Base-by-base conservation (phyloP, 2,329 filamentous ascomycete genomes). In the Colletotrichum somersetense region DNA sequence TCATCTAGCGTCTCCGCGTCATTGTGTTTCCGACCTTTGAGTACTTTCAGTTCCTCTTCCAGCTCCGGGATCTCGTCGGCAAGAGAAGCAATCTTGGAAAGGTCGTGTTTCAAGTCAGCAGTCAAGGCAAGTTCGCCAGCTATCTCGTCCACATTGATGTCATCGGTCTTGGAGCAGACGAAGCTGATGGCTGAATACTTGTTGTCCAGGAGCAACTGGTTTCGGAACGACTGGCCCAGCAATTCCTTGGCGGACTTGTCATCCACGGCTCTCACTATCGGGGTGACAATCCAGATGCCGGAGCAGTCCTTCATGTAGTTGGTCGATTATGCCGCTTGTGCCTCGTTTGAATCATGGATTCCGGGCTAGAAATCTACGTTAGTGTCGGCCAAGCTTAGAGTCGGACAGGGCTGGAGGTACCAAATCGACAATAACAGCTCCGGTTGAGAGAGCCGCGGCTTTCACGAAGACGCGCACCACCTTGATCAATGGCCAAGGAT, bases 131-230 rank as follows among this genome's bases (percentile, higher is more conserved):
- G 77, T 18, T 77, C 80, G 18, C 81, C 79, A 0, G 76, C 57
- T 8, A 77, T 77, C 66, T 84, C 83, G 0, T 74, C 80, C 20
- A 79, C 67, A 0, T 74, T 74, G 6, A 91, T 89, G 63, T 91
- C 88, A 74, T 91, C 89, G 0, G 88, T 89, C 76, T 91, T 91
- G 16, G 84, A 87, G 75, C 89, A 91, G 16, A 91, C 87, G 70
- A 91, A 91, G 0, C 87, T 89, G 2, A 91, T 82, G 1, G 80
- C 82, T 5, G 81, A 84, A 64, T 87, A 88, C 0, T 81, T 84
- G 2, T 87, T 86, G 72, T 91, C 89, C 75, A 88, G 87, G 66
- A 89, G 87, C 5, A 91, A 79, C 74, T 91, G 89, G 0, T 85
- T 81, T 75, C 87, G 88, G 80, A 90, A 90, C 0, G 84, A 83